These are phyloP conservation scores for Apophysomyces sp. DNA, from an alignment of 371 early-diverging fungal genomes.

Conservation along the genomic window DNA sequence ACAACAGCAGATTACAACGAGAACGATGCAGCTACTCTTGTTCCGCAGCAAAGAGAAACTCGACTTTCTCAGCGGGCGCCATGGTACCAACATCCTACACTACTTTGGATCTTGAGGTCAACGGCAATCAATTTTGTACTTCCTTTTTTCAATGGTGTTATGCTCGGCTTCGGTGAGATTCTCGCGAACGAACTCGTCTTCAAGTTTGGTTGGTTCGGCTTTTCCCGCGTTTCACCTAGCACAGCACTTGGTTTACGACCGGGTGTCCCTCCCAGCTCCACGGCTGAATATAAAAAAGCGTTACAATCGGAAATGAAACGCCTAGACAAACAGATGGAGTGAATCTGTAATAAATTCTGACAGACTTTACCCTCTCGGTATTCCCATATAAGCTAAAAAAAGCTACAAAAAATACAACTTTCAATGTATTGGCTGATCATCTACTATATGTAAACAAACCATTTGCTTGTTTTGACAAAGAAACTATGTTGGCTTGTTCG, in stretches of 20 bases:
- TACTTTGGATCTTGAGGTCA: constrained; percentile 41
- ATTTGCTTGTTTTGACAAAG: too few species aligned
- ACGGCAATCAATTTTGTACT: constrained; percentile 63
- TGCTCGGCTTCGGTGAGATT: constrained; percentile 84
- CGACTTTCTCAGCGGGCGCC: constrained; percentile 29
- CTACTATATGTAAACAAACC: too few species aligned
- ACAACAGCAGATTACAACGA: background rate
- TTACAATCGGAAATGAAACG: constrained; percentile 25
- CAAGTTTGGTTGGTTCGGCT: constrained; percentile 74
- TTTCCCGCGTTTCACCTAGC: constrained; percentile 24
- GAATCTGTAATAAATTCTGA: too few species aligned
- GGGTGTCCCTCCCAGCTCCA: constrained; percentile 33
- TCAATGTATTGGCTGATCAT: too few species aligned
- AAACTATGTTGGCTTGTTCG: too few species aligned
- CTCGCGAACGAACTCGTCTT: constrained; percentile 77
- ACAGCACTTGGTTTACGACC: constrained; percentile 28
- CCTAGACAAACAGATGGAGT: constrained; percentile 13
- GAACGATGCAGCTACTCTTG: background rate
- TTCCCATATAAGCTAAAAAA: too few species aligned
- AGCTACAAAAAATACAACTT: too few species aligned
- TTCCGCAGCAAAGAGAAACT: background rate
- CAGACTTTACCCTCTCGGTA: too few species aligned
- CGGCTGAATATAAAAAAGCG: constrained; percentile 40
- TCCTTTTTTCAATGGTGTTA: constrained; percentile 79
- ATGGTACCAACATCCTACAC: constrained; percentile 48